Conservation (phyloP, 805 yeast species). For the Teunomyces pallodes region DNA sequence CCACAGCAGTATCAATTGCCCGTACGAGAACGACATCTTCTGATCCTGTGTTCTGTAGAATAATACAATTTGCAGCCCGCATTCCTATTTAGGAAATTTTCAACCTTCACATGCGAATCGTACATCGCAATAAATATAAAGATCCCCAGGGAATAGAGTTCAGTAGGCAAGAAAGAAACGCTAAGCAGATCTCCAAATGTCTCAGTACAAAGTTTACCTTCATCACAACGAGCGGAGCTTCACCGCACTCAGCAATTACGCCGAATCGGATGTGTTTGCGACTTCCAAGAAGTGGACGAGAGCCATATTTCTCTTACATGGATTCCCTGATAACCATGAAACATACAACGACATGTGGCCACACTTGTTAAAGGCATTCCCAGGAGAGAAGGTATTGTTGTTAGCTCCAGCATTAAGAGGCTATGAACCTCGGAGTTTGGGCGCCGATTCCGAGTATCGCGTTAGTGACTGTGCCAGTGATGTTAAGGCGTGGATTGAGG, state of each 20-base stretch:
- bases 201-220: constrained; percentile 2
- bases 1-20: constrained; percentile 85
- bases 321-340: constrained; percentile 37
- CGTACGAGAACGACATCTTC: constrained; percentile 66
- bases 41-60: constrained; percentile 13
- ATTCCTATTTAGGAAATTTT: neutral
- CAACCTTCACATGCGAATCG: neutral
- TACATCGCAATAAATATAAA: neutral
- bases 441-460: constrained; percentile 21
- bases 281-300: constrained; percentile 7
- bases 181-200: neutral
- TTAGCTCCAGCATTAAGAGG: constrained; percentile 39
- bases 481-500: constrained; percentile 29
- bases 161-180: neutral
- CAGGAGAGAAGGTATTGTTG: constrained; percentile 17
- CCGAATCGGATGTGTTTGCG: constrained; percentile 15
- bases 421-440: constrained; percentile 33
- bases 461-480: constrained; percentile 33
- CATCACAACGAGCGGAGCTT: constrained; percentile 16
- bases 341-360: constrained; percentile 26
- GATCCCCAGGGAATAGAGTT: neutral
- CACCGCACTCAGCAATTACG: constrained; percentile 18
- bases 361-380: constrained; percentile 15
- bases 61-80: neutral
- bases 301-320: constrained; percentile 10